Base-by-base conservation (phyloP, 768 basidiomycete genomes). In the Cubamyces sp. region DNA sequence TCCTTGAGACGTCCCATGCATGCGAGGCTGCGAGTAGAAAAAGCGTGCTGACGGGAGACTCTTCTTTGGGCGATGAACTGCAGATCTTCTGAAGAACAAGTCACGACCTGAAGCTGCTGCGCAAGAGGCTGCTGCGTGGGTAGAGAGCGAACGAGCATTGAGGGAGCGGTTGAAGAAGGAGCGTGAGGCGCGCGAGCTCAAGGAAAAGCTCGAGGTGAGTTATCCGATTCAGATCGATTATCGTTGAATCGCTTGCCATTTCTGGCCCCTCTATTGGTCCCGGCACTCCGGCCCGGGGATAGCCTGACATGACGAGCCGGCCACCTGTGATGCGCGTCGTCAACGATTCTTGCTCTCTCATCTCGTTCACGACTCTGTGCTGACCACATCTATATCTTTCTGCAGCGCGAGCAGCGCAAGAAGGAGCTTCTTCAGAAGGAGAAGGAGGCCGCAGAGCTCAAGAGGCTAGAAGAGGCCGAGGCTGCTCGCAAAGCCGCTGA, bases 51-150 rank as follows among this genome's bases (percentile, higher is more conserved):
- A 78, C 68, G 19, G 50, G 9, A 16, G 42, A 37, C 46, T 42
- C 26, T 40, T 50, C 18, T 45, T 18, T 30, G 55, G 52, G 43
- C 40, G 60, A 37, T 15, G 25, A 12, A 16, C 0, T 14, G 51
- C 68, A 91, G 90, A 92, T 75, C 71, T 96, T 61, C 79, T 96
- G 60, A 88, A 88, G 75, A 88, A 93, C 78, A 95, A 96, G 77
- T 86, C 88, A 21, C 80, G 89, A 56, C 92, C 93, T 2, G 88
- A 92, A 69, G 79, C 81, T 1, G 92, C 92, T 25, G 88, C 91
- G 2, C 76, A 79, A 21, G 86, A 83, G 14, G 87, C 86, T 21
- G 79, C 78, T 0, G 81, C 76, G 41, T 96, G 93, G 93, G 91
- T 94, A 16, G 74, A 82, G 53, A 78, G 80, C 54, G 92, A 94